Percentiles rank a stretch among this genome's conserved stretches.
These are phyloP conservation scores for Magnusiomyces fungicola DNA, from an alignment of 1,139 yeast genomes.

Conservation along the genomic window DNA sequence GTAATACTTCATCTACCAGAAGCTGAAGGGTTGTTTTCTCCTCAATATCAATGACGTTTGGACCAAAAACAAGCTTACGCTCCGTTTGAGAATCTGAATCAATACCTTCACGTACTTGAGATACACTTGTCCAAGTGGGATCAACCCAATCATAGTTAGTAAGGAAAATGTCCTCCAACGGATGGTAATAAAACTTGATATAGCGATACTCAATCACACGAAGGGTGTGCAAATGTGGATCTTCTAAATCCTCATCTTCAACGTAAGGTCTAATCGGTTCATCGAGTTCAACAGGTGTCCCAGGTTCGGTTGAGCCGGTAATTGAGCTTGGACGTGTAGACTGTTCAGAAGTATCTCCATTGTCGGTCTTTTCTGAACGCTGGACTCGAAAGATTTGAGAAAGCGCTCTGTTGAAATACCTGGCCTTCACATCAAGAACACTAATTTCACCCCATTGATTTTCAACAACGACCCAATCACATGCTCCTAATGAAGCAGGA, in stretches of 20 bases:
- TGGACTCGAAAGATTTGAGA: slow-evolving; percentile 53
- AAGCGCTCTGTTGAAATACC: slow-evolving; percentile 60
- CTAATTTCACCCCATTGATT: slow-evolving; percentile 86
- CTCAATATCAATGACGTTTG: slow-evolving; percentile 64
- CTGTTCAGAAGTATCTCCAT: slow-evolving; percentile 12
- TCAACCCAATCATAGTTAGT: slow-evolving; percentile 88
- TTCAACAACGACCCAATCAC: slow-evolving; percentile 92
- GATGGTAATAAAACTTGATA: slow-evolving; percentile 73
- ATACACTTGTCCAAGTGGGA: slow-evolving; percentile 55
- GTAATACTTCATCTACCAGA: slow-evolving; percentile 78
- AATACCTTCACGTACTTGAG: slow-evolving; percentile 59
- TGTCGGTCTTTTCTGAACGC: slow-evolving; percentile 13
- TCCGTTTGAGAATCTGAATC: slow-evolving; percentile 62
- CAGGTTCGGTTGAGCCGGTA: neutral
- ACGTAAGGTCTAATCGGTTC: slow-evolving; percentile 17
- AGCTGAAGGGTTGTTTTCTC: slow-evolving; percentile 62
- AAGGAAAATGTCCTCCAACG: slow-evolving; percentile 75
- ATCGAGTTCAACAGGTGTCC: neutral
- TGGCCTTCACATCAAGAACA: slow-evolving; percentile 48
- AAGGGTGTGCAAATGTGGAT: slow-evolving; percentile 64
- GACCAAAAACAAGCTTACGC: slow-evolving; percentile 67
- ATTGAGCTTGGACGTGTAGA: slow-evolving; percentile 6
- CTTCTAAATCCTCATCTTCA: slow-evolving; percentile 30
- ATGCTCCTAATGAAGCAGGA: slow-evolving; percentile 60
- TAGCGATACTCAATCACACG: slow-evolving; percentile 75